Evolutionary conservation across 2,329 filamentous ascomycete genomes (phyloP).

Genomic region (Seiridium cupressi): DNA sequence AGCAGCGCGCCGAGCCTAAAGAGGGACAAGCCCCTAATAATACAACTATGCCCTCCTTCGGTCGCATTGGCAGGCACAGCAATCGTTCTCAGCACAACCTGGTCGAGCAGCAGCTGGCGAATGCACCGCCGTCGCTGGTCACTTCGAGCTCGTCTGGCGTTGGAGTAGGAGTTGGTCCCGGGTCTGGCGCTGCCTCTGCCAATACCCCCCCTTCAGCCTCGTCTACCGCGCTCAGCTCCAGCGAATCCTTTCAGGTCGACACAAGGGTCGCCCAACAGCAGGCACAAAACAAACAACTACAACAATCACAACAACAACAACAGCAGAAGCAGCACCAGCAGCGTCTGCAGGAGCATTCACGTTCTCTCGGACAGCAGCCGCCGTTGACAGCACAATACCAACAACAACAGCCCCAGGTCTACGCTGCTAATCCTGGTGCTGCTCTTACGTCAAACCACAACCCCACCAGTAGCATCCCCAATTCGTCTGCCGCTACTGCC

Average conservation of each 20-base stretch:
- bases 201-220: conserved; percentile 44
- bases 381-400: conserved; percentile 12
- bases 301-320: conserved; percentile 23
- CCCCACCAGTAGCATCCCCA: conserved; percentile 25
- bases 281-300: conserved; percentile 16
- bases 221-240: conserved; percentile 44
- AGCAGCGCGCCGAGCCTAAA: not conserved
- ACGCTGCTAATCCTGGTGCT: not conserved
- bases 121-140: conserved; percentile 26
- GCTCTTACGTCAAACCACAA: conserved; percentile 12
- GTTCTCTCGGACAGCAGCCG: conserved; percentile 27
- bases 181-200: conserved; percentile 15
- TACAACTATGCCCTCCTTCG: conserved; percentile 14
- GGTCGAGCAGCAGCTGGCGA: conserved; percentile 39
- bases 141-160: conserved; percentile 10
- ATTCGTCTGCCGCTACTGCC: not conserved
- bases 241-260: conserved; percentile 37
- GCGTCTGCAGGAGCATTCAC: conserved; percentile 28
- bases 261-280: conserved; percentile 7
- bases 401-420: not conserved
- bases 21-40: conserved; percentile 1
- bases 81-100: conserved; percentile 57
- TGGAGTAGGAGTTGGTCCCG: conserved; percentile 9
- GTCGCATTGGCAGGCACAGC: conserved; percentile 27
- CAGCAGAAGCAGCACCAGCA: conserved; percentile 25